A percentile compares a stretch with the other conserved stretches of the same genome.
phyloP scores from a whole-genome alignment of 495 filamentous ascomycete genomes.

The Penicillium bovifimosum region DNA sequence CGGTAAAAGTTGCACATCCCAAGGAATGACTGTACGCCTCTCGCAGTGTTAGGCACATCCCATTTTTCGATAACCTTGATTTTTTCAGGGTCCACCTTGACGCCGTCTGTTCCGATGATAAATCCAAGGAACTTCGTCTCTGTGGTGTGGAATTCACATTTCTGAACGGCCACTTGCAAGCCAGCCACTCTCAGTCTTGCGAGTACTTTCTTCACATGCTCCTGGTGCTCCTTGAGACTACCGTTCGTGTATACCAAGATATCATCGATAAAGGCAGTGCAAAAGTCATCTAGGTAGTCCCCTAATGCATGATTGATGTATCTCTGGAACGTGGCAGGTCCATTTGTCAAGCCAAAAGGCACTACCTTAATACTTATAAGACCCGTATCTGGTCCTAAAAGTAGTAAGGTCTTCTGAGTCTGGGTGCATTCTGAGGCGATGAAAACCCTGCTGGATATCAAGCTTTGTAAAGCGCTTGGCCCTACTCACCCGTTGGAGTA shows the following conservation, averaged over 20 bases:
- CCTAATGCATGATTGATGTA: neutral
- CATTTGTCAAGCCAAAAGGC: neutral
- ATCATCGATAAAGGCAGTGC: neutral
- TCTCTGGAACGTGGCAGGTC: too few relatives aligned
- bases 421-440: neutral
- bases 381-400: neutral
- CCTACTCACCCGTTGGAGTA: neutral
- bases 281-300: neutral
- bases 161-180: neutral
- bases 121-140: slow-evolving; percentile 9
- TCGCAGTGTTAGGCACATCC: too few relatives aligned
- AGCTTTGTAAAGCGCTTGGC: neutral
- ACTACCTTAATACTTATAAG: neutral
- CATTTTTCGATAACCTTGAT: slow-evolving; percentile 18
- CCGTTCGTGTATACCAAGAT: neutral
- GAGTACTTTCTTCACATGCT: neutral
- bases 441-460: neutral
- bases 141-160: neutral
- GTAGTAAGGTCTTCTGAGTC: neutral
- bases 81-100: slow-evolving; percentile 18
- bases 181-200: neutral
- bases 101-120: slow-evolving; percentile 5
- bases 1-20: slow-evolving; percentile 29
- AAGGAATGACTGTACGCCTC: slow-evolving; percentile 22
- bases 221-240: neutral